A percentile compares a stretch with the other conserved stretches of the same genome.
Evolutionary conservation across 2,329 filamentous ascomycete genomes (phyloP).

Genomic region (Atkinsonella hypoxylon): DNA sequence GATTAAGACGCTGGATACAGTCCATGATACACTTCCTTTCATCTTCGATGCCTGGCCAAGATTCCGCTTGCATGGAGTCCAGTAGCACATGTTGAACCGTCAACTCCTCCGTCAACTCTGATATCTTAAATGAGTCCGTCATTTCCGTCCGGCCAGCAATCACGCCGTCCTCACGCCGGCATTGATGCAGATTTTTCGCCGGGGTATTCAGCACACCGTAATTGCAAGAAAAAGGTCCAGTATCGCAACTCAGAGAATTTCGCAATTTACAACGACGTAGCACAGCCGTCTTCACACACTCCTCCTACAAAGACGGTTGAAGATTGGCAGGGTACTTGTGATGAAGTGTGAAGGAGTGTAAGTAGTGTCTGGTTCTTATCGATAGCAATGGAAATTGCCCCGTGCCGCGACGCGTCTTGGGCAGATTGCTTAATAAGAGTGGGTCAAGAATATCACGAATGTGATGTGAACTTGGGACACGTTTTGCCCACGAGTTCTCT

Average conservation of each 20-base stretch:
- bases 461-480: too few relatives aligned
- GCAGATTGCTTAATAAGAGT: too few relatives aligned
- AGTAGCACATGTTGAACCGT: slow-evolving; percentile 30
- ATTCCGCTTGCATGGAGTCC: slow-evolving; percentile 22
- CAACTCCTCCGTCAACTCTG: slow-evolving; percentile 28
- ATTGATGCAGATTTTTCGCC: slow-evolving; percentile 1
- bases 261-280: background rate
- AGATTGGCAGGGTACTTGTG: background rate
- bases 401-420: too few relatives aligned
- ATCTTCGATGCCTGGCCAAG: slow-evolving; percentile 19
- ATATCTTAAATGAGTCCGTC: slow-evolving; percentile 8
- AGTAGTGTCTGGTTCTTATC: background rate
- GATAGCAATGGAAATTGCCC: background rate
- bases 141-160: background rate
- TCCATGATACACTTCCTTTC: background rate
- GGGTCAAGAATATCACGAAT: too few relatives aligned
- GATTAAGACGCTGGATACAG: slow-evolving; percentile 19
- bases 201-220: background rate
- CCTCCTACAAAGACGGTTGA: background rate
- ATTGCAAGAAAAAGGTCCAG: background rate
- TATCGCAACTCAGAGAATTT: background rate
- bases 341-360: background rate
- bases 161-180: slow-evolving; percentile 7
- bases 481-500: too few relatives aligned
- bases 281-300: background rate